Base-by-base conservation (phyloP, 345 rosid species). In the Cardamine occulta region DNA sequence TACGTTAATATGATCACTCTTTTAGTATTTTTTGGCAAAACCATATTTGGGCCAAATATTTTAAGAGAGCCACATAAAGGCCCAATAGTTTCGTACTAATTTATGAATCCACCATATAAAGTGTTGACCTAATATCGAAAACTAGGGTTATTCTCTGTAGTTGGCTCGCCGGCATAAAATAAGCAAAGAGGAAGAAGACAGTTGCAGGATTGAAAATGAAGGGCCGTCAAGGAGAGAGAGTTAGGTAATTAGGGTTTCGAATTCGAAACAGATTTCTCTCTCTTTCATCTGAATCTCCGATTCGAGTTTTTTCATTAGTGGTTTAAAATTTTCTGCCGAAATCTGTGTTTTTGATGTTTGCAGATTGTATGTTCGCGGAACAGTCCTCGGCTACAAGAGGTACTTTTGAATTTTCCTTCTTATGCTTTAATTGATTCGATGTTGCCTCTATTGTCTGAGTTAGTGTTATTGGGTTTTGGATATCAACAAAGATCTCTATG, bases 181-280 rank as follows among this genome's bases (percentile, higher is more conserved):
- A 65, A 40, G 24, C 61, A 3, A 7, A 32, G 80, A 67, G 67
- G 78, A 72, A 73, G 75, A 72, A 73, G 74, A 79, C 26, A 73
- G 63, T 47, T 56, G 21, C 74, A 61, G 47, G 58, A 60, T 9
- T 31, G 76, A 63, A 75, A 84, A 93, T 89, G 79, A 94, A 91
- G 88, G 94, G 93, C 19, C 93, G 98, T 55, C 93, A 91, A 80
- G 98, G 98, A 80, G 98, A 94, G 84, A 84, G 94, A 72, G 91
- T 94, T 84, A 87, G 97, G 98, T 93, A 72, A 67, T 32, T 15
- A 49, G 4, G 3, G 34, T 23, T 57, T 40, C 57, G 21, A 18
- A 59, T 21, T 1, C 21, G 17, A 21, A 28, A 8, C 34, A 9
- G 7, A 37, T 47, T 13, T 19, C 6, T 14, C 21, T 70, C 28